phyloP scores from a whole-genome alignment of 345 rosid species.

The Lumnitzera littorea region DNA sequence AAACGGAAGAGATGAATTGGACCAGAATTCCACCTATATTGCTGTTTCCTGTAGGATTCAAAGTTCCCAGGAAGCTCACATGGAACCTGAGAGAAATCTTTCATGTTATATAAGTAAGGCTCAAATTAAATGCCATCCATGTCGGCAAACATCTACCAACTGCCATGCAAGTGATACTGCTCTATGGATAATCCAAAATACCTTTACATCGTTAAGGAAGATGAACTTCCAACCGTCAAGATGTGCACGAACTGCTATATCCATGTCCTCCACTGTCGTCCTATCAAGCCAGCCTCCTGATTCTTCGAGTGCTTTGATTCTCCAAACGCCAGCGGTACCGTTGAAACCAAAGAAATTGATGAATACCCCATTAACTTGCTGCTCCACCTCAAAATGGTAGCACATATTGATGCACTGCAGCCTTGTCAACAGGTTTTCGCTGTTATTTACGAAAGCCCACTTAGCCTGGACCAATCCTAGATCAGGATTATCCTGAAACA shows the following conservation, averaged over 20 bases:
- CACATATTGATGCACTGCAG: conserved; percentile 16
- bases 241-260: conserved; percentile 17
- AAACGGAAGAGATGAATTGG: conserved; percentile 18
- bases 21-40: conserved; percentile 20
- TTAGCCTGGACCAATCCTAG: conserved; percentile 16
- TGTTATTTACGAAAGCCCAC: conserved; percentile 16
- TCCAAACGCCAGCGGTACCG: conserved; percentile 20
- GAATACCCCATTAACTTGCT: conserved; percentile 15
- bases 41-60: conserved; percentile 19
- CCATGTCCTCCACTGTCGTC: conserved; percentile 23
- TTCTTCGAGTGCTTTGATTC: conserved; percentile 13
- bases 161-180: too few relatives aligned
- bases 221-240: conserved; percentile 22
- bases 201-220: conserved; percentile 17
- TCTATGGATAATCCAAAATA: neutral
- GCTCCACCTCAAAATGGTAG: conserved; percentile 24
- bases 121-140: too few relatives aligned
- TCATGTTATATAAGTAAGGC: neutral
- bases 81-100: conserved; percentile 7
- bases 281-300: conserved; percentile 21
- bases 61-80: conserved; percentile 16
- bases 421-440: conserved; percentile 16
- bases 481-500: conserved; percentile 17
- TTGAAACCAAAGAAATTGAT: conserved; percentile 21
- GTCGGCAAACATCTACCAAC: too few relatives aligned